A percentile compares a stretch with the other conserved stretches of the same genome.
These are phyloP conservation scores for Tylopilus intermedius DNA, from an alignment of 768 basidiomycete species.

Conservation along the genomic window DNA sequence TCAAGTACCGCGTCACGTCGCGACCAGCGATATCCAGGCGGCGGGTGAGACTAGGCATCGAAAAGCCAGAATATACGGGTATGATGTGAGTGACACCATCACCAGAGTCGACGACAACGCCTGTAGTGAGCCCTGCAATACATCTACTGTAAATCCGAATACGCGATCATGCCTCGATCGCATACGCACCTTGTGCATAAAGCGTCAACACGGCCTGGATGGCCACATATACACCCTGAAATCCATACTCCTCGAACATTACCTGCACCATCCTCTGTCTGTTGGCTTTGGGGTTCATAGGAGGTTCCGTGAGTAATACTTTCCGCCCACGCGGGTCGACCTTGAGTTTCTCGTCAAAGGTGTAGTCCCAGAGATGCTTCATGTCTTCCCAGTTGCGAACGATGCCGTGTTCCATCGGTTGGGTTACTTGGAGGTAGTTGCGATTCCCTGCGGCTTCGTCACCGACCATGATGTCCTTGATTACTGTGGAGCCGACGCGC, in stretches of 20 bases:
- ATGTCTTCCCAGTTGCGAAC: slow-evolving; percentile 99
- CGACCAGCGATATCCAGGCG: slow-evolving; percentile 96
- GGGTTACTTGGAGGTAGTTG: slow-evolving; percentile 92
- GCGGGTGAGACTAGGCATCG: slow-evolving; percentile 90
- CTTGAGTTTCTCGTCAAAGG: slow-evolving; percentile 91
- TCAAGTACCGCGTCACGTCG: slow-evolving; percentile 97
- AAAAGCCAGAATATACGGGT: slow-evolving; percentile 95
- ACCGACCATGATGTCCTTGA: slow-evolving; percentile 98
- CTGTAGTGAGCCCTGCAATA: slow-evolving; percentile 83
- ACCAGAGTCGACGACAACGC: slow-evolving; percentile 98
- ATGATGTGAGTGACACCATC: slow-evolving; percentile 99
- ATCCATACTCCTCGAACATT: slow-evolving; percentile 99
- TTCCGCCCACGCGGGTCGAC: slow-evolving; percentile 84
- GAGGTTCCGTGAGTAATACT: slow-evolving; percentile 93
- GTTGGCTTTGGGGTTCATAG: slow-evolving; percentile 97
- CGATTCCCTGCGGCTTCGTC: slow-evolving; percentile 94
- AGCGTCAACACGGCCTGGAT: slow-evolving; percentile 98
- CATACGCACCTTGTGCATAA: slow-evolving; percentile 88
- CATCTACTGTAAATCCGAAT: background rate
- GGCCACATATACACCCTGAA: slow-evolving; percentile 92
- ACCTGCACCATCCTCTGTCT: slow-evolving; percentile 92
- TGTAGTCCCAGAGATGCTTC: slow-evolving; percentile 97
- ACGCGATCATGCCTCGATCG: background rate
- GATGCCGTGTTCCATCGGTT: slow-evolving; percentile 99
- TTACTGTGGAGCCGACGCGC: slow-evolving; percentile 76